Evolutionary conservation across 2,329 filamentous ascomycete species (phyloP).

Genomic region (Talaromyces sp.): DNA sequence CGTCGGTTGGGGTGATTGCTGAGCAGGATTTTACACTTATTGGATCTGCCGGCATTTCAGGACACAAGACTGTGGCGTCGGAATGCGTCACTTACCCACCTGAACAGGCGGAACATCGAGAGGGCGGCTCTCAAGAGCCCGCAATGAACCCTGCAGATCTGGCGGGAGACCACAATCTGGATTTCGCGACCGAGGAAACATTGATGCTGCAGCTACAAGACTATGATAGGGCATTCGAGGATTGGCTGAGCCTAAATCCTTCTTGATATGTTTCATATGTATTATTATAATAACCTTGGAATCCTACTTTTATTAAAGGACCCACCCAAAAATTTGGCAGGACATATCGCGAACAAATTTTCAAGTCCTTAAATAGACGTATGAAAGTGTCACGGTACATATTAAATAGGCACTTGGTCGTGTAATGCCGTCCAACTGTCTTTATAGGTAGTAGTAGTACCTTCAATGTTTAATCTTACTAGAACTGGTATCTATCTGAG

Average conservation of each 20-base stretch:
- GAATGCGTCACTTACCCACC: slow-evolving; percentile 41
- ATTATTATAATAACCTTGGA: too few relatives aligned
- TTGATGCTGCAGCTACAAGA: slow-evolving; percentile 40
- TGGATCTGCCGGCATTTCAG: slow-evolving; percentile 43
- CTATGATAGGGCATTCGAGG: slow-evolving; percentile 40
- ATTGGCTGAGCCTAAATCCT: slow-evolving; percentile 35
- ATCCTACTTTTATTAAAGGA: too few relatives aligned
- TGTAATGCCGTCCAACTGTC: too few relatives aligned
- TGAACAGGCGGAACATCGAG: slow-evolving; percentile 23
- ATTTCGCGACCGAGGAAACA: slow-evolving; percentile 22
- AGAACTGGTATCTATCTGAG: too few relatives aligned
- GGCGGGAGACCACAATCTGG: slow-evolving; percentile 7
- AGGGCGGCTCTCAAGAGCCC: neutral
- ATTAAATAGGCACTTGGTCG: too few relatives aligned
- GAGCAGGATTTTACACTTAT: slow-evolving; percentile 41
- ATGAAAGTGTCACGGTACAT: too few relatives aligned
- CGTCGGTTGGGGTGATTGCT: slow-evolving; percentile 12
- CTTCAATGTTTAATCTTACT: too few relatives aligned
- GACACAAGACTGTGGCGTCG: slow-evolving; percentile 41
- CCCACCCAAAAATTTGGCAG: too few relatives aligned
- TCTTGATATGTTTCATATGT: neutral
- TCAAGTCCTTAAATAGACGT: too few relatives aligned
- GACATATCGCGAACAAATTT: too few relatives aligned
- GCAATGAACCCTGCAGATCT: slow-evolving; percentile 9
- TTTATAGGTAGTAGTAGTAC: too few relatives aligned